These are phyloP conservation scores for Daldinia sp. DNA, from an alignment of 2,329 filamentous ascomycete species.

Conservation along the genomic window DNA sequence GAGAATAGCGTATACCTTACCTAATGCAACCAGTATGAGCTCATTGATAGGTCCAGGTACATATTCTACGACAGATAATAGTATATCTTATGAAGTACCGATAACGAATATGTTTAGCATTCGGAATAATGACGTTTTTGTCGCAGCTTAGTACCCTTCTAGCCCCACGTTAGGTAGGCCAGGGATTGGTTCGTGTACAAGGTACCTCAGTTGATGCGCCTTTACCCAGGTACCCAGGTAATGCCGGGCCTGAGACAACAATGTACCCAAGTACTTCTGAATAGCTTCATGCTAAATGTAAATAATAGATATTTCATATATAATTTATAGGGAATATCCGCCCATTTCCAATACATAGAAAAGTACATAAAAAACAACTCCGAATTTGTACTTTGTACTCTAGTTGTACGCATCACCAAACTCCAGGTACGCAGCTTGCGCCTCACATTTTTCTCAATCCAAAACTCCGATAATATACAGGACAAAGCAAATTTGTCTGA, in stretches of 20 bases:
- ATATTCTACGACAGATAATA: background rate
- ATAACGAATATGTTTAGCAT: background rate
- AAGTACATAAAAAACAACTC: too few relatives aligned
- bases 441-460: slow-evolving; percentile 16
- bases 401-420: background rate
- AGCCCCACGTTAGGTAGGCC: slow-evolving; percentile 12
- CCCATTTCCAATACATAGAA: background rate
- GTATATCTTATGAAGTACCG: background rate
- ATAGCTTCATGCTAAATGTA: background rate
- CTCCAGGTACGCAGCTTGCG: slow-evolving; percentile 9
- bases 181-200: background rate
- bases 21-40: background rate
- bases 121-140: slow-evolving; percentile 28
- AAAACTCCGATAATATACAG: slow-evolving; percentile 23
- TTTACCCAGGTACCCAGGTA: background rate
- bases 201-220: background rate
- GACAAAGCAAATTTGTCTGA: slow-evolving; percentile 10
- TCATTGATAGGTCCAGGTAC: background rate
- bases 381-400: slow-evolving; percentile 4
- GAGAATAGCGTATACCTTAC: background rate
- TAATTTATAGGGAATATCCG: background rate
- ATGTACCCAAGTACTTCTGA: background rate
- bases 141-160: slow-evolving; percentile 21
- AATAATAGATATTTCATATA: background rate
- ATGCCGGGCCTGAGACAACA: too few relatives aligned